Conservation (phyloP, 495 filamentous ascomycete genomes). For the Daldinia decipiens region DNA sequence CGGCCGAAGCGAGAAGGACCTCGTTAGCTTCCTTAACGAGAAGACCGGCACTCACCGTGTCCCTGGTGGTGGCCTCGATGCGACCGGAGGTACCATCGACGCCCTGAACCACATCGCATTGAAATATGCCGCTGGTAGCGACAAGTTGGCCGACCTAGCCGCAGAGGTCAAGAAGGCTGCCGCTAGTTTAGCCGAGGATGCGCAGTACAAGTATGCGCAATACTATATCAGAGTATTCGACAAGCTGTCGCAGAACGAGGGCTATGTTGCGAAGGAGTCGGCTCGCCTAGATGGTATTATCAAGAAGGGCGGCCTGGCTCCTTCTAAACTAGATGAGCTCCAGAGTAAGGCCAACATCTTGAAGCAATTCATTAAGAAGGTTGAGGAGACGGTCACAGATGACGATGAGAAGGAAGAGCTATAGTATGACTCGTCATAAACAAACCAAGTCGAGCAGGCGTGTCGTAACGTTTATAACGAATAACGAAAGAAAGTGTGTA, state of each 20-base stretch:
- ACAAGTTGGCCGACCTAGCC: slow-evolving; percentile 66
- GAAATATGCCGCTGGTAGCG: slow-evolving; percentile 69
- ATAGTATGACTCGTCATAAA: slow-evolving; percentile 54
- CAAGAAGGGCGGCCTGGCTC: slow-evolving; percentile 84
- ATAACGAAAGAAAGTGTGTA: slow-evolving; percentile 30
- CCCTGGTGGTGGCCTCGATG: slow-evolving; percentile 82
- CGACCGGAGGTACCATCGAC: slow-evolving; percentile 82
- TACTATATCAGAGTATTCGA: slow-evolving; percentile 93
- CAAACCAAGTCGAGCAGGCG: slow-evolving; percentile 13
- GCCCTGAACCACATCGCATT: slow-evolving; percentile 77
- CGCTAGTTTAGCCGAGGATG: slow-evolving; percentile 68
- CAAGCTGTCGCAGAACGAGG: slow-evolving; percentile 80
- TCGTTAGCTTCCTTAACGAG: slow-evolving; percentile 85
- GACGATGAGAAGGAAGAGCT: slow-evolving; percentile 60
- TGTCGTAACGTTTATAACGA: slow-evolving; percentile 20
- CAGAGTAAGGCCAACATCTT: slow-evolving; percentile 89
- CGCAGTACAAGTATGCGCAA: slow-evolving; percentile 77
- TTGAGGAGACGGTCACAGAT: slow-evolving; percentile 46
- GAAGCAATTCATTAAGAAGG: slow-evolving; percentile 70
- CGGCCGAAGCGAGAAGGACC: slow-evolving; percentile 78
- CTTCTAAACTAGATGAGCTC: slow-evolving; percentile 89
- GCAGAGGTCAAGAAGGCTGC: slow-evolving; percentile 76
- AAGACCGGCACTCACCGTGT: slow-evolving; percentile 89
- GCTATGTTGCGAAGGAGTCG: slow-evolving; percentile 87
- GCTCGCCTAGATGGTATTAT: slow-evolving; percentile 80